phyloP scores from a whole-genome alignment of 768 basidiomycete species.

The Clathrus columnatus region DNA sequence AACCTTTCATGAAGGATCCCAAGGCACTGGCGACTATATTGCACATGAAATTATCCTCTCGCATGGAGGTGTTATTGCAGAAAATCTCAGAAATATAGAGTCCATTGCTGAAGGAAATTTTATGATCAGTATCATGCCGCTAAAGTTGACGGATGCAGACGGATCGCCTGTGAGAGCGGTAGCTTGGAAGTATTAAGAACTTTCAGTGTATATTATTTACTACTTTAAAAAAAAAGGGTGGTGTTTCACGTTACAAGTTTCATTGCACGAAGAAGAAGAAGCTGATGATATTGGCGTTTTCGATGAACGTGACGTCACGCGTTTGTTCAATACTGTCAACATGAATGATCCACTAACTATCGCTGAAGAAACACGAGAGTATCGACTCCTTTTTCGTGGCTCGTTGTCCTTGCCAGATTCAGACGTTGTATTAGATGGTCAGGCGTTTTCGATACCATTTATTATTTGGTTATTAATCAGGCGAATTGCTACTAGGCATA shows the following conservation, averaged over 20 bases:
- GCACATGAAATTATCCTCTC: slow-evolving; percentile 58
- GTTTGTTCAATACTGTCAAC: not conserved
- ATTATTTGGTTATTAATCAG: not conserved
- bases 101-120: slow-evolving; percentile 27
- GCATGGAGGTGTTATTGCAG: slow-evolving; percentile 53
- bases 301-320: not conserved
- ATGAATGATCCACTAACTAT: not conserved
- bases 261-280: not conserved
- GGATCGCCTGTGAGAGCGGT: slow-evolving; percentile 68
- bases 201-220: not conserved
- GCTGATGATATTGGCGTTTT: not conserved
- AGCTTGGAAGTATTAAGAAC: slow-evolving; percentile 32
- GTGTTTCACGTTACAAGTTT: not conserved
- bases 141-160: slow-evolving; percentile 51
- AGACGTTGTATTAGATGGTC: slow-evolving; percentile 58
- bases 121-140: slow-evolving; percentile 48
- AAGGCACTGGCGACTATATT: slow-evolving; percentile 31
- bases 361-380: not conserved
- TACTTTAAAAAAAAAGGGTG: not conserved
- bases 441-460: not conserved
- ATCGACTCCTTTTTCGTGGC: slow-evolving; percentile 68
- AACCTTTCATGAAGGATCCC: slow-evolving; percentile 29
- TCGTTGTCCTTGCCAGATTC: slow-evolving; percentile 69
- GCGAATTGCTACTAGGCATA: not conserved
- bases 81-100: slow-evolving; percentile 56